A percentile compares a stretch with the other conserved stretches of the same genome.
phyloP scores from a whole-genome alignment of 768 basidiomycete genomes.

The Kwoniella heveanensis region DNA sequence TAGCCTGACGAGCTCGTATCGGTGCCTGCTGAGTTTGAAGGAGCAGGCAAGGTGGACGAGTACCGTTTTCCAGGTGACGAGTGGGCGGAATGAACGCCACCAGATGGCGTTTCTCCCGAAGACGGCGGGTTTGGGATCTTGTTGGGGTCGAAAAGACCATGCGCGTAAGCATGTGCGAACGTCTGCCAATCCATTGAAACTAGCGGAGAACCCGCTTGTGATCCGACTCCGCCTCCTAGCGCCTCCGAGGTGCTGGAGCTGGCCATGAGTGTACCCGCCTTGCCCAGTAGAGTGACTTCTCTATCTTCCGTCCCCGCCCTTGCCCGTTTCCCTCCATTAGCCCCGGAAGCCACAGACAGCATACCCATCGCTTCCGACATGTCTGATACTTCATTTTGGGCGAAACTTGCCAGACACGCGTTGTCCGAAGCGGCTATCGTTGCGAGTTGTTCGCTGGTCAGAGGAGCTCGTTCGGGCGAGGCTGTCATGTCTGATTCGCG shows the following conservation, averaged over 20 bases:
- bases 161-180: slow-evolving; percentile 45
- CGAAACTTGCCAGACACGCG: slow-evolving; percentile 22
- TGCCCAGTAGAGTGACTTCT: slow-evolving; percentile 23
- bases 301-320: slow-evolving; percentile 1
- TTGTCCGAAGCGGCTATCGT: slow-evolving; percentile 17
- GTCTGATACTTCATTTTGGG: slow-evolving; percentile 14
- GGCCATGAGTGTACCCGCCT: slow-evolving; percentile 24
- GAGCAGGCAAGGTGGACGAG: slow-evolving; percentile 2
- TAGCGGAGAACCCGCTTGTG: slow-evolving; percentile 3
- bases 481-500: background rate
- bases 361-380: slow-evolving; percentile 34
- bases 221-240: background rate
- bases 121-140: slow-evolving; percentile 44
- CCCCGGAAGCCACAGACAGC: slow-evolving; percentile 22
- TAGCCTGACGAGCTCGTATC: slow-evolving; percentile 18
- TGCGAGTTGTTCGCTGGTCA: slow-evolving; percentile 7
- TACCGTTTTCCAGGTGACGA: slow-evolving; percentile 39
- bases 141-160: slow-evolving; percentile 52
- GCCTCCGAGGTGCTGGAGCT: background rate
- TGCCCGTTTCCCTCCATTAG: background rate
- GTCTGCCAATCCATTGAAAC: slow-evolving; percentile 38
- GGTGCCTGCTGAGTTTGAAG: background rate
- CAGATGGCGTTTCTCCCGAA: slow-evolving; percentile 13
- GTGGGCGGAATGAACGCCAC: slow-evolving; percentile 23
- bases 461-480: background rate